Evolutionary conservation across 768 basidiomycete species (phyloP), one percentile per base, ranked within the genome.

Genomic region (Amanita rubescens): DNA sequence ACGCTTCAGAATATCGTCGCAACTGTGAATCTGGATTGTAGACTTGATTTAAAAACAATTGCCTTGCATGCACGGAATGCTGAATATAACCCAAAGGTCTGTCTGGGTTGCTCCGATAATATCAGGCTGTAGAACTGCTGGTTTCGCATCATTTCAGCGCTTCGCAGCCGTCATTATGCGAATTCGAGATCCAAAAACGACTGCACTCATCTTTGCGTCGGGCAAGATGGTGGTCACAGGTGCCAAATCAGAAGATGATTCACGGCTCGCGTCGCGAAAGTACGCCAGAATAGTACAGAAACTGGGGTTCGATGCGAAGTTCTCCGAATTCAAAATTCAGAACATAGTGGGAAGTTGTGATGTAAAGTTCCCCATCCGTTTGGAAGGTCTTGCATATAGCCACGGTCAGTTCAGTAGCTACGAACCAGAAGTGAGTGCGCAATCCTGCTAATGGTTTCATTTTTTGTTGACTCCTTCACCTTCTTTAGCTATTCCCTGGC

Each of bases 111-210:
- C 65, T 68, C 69, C 75, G 61, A 68, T 59, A 60, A 70, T 64
- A 69, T 70, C 72, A 70, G 72, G 64, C 71, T 76, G 72, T 75
- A 79, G 77, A 80, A 78, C 80, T 81, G 74, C 74, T 76, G 72
- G 75, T 77, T 71, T 74, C 71, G 69, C 73, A 64, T 72, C 59
- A 67, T 65, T 74, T 53, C 75, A 99, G 96, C 96, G 96, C 87
- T 99, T 99, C 77, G 96, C 95, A 62, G 96, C 96, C 56, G 96
- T 98, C 61, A 98, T 99, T 74, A 99, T 99, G 96, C 92, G 96
- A 71, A 98, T 99, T 66, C 94, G 96, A 61, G 96, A 98, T 63
- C 96, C 96, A 48, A 99, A 99, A 79, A 99, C 96, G 55, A 99
- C 96, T 49, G 96, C 95, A 20, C 84, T 99, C 61, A 98, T 99